phyloP scores from a whole-genome alignment of 768 basidiomycete species.

The Amanita polypyramis region DNA sequence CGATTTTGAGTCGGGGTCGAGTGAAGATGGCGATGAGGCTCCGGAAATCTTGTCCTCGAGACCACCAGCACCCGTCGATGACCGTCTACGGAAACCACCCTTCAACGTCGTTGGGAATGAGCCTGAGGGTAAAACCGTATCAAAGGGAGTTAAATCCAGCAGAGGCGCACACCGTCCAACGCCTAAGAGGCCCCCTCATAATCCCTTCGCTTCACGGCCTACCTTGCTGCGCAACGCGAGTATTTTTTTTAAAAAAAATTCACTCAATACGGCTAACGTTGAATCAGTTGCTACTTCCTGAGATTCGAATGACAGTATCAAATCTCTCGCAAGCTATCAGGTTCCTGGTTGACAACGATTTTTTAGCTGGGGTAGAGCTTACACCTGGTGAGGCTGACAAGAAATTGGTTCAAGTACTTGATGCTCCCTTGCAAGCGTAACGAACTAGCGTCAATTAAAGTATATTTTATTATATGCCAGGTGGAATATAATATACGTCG shows the following conservation, averaged over 20 bases:
- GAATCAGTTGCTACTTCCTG: slow-evolving; percentile 64
- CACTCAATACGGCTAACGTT: slow-evolving; percentile 6
- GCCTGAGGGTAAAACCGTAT: neutral
- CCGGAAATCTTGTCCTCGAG: slow-evolving; percentile 59
- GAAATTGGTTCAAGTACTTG: slow-evolving; percentile 51
- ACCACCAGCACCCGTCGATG: slow-evolving; percentile 3
- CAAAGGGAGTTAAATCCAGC: neutral
- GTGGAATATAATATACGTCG: neutral
- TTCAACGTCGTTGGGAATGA: neutral
- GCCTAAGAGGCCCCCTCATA: slow-evolving; percentile 27
- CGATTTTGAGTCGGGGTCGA: slow-evolving; percentile 12
- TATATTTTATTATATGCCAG: neutral
- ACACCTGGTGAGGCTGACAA: slow-evolving; percentile 66
- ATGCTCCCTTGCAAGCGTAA: neutral
- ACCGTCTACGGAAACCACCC: neutral
- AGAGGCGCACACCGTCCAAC: neutral
- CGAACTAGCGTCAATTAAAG: neutral
- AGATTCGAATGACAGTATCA: slow-evolving; percentile 81
- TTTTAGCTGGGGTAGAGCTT: slow-evolving; percentile 70
- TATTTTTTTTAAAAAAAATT: slow-evolving; percentile 7
- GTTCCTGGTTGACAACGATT: slow-evolving; percentile 86
- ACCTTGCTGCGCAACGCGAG: slow-evolving; percentile 74
- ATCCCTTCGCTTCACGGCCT: slow-evolving; percentile 58
- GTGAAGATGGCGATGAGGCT: slow-evolving; percentile 28
- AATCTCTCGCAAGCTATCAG: slow-evolving; percentile 89